These are phyloP conservation scores for Leccinum variabile DNA, from an alignment of 1,284 basidiomycete genomes.

Conservation along the genomic window DNA sequence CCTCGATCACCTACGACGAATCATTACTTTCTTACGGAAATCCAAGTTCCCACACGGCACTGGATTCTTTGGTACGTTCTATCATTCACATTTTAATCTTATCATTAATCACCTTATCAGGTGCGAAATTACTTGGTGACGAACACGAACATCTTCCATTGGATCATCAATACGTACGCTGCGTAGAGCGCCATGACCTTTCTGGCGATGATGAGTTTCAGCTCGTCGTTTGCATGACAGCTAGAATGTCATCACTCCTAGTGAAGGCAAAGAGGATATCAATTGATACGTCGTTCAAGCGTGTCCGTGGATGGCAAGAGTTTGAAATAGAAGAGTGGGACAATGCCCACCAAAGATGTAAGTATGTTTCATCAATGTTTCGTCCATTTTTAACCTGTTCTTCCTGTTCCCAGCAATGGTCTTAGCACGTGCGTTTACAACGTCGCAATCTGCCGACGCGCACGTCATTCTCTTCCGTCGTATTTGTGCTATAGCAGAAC, in stretches of 20 bases:
- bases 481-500: conserved; percentile 1
- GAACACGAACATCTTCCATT: background rate
- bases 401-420: background rate
- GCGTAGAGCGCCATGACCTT: background rate
- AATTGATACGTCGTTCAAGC: background rate
- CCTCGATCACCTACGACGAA: background rate
- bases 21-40: background rate
- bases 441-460: conserved; percentile 5
- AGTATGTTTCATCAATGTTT: background rate
- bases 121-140: background rate
- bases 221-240: background rate
- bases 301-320: background rate
- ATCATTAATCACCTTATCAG: background rate
- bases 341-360: background rate
- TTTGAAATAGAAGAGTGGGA: conserved; percentile 3
- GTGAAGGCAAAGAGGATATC: background rate
- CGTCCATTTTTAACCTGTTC: background rate
- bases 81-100: background rate
- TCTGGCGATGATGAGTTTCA: background rate
- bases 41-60: background rate
- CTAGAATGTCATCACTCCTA: background rate
- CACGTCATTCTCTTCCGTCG: background rate
- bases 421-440: conserved; percentile 2
- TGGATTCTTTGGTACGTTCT: background rate
- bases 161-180: background rate